Evolutionary conservation across 108 stramenopile genomes (phyloP).

Genomic region (Epithemia pelagica): DNA sequence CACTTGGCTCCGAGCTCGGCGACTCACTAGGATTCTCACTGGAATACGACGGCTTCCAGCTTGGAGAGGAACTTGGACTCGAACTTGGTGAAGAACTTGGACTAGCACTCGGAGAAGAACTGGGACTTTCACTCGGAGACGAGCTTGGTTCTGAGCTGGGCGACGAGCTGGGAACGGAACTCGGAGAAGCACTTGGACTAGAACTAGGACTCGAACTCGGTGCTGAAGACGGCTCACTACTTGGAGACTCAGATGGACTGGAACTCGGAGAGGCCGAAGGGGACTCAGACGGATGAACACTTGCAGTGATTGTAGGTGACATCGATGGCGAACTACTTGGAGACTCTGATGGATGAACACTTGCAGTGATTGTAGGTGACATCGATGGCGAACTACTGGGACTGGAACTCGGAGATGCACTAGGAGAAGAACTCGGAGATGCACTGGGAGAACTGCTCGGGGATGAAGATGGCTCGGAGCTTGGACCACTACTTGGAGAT

Average conservation of each 20-base stretch:
- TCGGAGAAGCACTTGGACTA: constrained; percentile 4
- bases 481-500: neutral
- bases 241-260: neutral
- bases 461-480: neutral
- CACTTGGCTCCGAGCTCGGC: no score
- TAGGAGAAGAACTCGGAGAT: neutral
- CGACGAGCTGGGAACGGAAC: neutral
- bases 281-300: neutral
- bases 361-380: no score
- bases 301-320: neutral
- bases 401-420: neutral
- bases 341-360: no score
- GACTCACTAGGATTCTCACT: no score
- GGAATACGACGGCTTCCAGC: no score
- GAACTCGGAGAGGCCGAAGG: no score
- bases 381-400: constrained; percentile 8
- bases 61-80: neutral
- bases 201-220: neutral
- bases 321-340: no score
- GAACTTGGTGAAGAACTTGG: constrained; percentile 1
- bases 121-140: neutral
- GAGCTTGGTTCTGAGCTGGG: neutral
- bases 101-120: neutral
- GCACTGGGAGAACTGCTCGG: constrained; percentile 1
- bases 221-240: neutral